These are phyloP conservation scores for Clitoria ternatea DNA, from an alignment of 306 rosid genomes.

Conservation along the genomic window DNA sequence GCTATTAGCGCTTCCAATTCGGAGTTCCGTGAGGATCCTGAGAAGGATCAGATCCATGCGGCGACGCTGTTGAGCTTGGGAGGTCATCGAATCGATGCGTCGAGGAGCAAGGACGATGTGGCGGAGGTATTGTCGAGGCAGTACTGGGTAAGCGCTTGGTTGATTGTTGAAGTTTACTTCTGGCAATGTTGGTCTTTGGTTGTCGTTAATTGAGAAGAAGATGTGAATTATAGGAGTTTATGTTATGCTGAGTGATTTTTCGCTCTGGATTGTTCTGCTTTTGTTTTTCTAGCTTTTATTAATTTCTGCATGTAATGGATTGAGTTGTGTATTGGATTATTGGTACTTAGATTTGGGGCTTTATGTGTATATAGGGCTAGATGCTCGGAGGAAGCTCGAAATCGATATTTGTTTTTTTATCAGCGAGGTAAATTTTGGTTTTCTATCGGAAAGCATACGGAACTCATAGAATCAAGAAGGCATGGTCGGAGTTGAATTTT, in stretches of 20 bases:
- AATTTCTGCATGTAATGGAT: constrained; percentile 8
- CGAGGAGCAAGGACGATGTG: constrained; percentile 46
- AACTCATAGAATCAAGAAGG: neutral
- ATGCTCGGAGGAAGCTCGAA: neutral
- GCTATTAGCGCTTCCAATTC: constrained; percentile 99
- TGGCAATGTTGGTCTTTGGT: neutral
- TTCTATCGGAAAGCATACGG: neutral
- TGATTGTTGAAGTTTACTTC: neutral
- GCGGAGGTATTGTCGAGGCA: constrained; percentile 80
- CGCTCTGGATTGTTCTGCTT: neutral
- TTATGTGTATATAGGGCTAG: constrained; percentile 21
- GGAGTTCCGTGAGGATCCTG: constrained; percentile 72
- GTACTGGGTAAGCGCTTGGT: constrained; percentile 84
- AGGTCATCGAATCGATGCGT: constrained; percentile 45
- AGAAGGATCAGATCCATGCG: constrained; percentile 91
- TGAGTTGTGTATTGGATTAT: neutral
- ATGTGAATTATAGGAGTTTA: constrained; percentile 18
- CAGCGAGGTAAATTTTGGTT: neutral
- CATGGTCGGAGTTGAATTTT: neutral
- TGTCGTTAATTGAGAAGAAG: constrained; percentile 3
- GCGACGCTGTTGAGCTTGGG: constrained; percentile 86
- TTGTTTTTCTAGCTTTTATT: neutral
- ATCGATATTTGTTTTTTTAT: constrained; percentile 7
- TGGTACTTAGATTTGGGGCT: constrained; percentile 13
- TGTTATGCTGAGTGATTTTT: neutral